phyloP scores from a whole-genome alignment of 768 basidiomycete genomes.

The Suillus bovinus region DNA sequence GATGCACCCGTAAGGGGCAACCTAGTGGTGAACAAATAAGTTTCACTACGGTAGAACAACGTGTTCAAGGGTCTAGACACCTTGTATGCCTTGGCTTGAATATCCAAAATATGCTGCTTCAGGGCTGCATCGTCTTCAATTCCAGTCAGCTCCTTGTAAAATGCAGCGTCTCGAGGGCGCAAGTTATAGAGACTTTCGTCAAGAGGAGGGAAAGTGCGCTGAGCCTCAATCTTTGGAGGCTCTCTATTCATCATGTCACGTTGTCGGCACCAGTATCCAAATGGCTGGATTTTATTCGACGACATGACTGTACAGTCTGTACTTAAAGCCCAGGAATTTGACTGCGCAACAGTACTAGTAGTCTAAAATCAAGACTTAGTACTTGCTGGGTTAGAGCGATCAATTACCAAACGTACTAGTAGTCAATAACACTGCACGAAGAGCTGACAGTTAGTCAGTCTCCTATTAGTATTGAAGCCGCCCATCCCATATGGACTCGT shows the following conservation, averaged over 20 bases:
- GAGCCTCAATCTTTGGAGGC: background rate
- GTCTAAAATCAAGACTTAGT: background rate
- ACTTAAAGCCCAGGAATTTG: background rate
- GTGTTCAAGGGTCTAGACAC: constrained; percentile 7
- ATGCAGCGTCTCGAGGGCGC: constrained; percentile 8
- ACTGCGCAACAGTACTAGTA: background rate
- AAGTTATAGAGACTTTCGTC: constrained; percentile 8
- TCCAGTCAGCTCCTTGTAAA: constrained; percentile 26
- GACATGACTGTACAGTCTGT: background rate
- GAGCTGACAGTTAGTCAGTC: background rate
- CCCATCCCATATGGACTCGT: background rate
- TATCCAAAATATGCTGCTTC: constrained; percentile 25
- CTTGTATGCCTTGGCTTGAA: constrained; percentile 29
- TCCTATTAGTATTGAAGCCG: background rate
- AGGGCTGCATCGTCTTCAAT: constrained; percentile 26
- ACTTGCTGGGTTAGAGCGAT: background rate
- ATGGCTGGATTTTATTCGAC: background rate
- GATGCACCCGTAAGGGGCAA: constrained; percentile 12
- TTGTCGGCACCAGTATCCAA: background rate
- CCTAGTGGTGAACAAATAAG: background rate
- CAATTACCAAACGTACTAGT: background rate
- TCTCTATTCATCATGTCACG: background rate
- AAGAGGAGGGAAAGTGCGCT: constrained; percentile 7
- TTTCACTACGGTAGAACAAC: background rate
- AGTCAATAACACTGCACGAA: background rate